Conservation (phyloP, 768 basidiomycete genomes). For the Termitomyces sp. region DNA sequence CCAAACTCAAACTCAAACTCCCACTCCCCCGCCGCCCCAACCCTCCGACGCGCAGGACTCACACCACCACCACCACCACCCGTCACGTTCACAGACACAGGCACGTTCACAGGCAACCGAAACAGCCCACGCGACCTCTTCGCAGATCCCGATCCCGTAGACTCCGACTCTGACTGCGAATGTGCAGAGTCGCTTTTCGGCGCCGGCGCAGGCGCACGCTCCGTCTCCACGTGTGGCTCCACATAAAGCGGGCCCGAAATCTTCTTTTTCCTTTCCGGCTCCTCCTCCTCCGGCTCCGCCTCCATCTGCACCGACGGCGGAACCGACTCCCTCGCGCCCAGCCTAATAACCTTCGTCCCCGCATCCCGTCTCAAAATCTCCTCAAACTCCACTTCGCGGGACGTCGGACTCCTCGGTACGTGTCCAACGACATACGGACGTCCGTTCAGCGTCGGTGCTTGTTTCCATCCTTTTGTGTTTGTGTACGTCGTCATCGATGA, state of each 20-base stretch:
- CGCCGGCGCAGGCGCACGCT: constrained; percentile 5
- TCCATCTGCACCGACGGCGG: no score
- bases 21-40: no score
- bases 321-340: constrained; percentile 25
- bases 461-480: constrained; percentile 64
- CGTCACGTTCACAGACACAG: constrained; percentile 5
- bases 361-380: constrained; percentile 58
- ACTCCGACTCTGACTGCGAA: constrained; percentile 19
- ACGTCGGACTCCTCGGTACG: constrained; percentile 48
- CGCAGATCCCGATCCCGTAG: constrained; percentile 20
- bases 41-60: no score
- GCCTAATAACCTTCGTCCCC: constrained; percentile 42
- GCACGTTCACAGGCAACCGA: constrained; percentile 38
- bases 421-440: constrained; percentile 67
- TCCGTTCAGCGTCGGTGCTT: constrained; percentile 77
- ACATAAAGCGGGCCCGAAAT: constrained; percentile 21
- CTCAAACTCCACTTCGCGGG: constrained; percentile 78
- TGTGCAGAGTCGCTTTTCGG: no score
- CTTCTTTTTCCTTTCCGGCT: constrained; percentile 17
- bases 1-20: constrained; percentile 5
- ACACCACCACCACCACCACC: constrained; percentile 17
- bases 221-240: constrained; percentile 3
- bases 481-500: no score
- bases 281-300: no score
- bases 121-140: constrained; percentile 47